Percentiles rank a stretch among this genome's conserved stretches.
Conservation (phyloP, 1,284 basidiomycete species). For the Heterobasidion irregulare region DNA sequence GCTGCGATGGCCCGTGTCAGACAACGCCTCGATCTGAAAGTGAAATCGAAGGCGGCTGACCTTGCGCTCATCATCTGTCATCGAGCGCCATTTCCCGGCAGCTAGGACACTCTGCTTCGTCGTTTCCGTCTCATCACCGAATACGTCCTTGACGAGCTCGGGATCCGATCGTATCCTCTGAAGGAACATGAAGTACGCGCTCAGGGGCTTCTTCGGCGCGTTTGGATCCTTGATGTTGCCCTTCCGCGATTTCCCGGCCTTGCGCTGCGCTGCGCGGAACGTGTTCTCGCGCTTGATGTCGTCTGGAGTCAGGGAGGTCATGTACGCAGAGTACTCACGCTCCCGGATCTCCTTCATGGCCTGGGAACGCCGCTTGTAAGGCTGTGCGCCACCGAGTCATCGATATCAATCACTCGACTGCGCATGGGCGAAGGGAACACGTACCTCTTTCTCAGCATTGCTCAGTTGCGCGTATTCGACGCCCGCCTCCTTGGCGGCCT, state of each 20-base stretch:
- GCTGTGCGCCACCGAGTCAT: constrained; percentile 30
- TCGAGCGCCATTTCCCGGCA: constrained; percentile 85
- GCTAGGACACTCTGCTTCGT: constrained; percentile 93
- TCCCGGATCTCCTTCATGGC: constrained; percentile 80
- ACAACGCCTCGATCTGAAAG: constrained; percentile 2
- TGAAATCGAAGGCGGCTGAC: constrained; percentile 28
- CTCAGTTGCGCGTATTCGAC: constrained; percentile 80
- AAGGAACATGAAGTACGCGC: constrained; percentile 93
- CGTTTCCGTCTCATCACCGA: constrained; percentile 90
- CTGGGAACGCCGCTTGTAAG: constrained; percentile 77
- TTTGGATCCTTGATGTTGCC: constrained; percentile 96
- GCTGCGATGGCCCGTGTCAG: constrained; percentile 35
- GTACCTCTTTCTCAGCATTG: constrained; percentile 75
- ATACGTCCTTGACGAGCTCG: constrained; percentile 68
- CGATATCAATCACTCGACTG: not conserved
- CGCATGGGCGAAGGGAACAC: constrained; percentile 5
- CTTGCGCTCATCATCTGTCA: constrained; percentile 89
- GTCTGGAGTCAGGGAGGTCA: constrained; percentile 86
- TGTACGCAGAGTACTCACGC: constrained; percentile 77
- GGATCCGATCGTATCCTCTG: constrained; percentile 79
- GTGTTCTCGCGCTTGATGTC: constrained; percentile 93
- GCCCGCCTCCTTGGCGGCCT: constrained; percentile 92
- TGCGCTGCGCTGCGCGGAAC: constrained; percentile 87
- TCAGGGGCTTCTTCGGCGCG: constrained; percentile 92
- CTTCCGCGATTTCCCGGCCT: constrained; percentile 88